These are phyloP conservation scores for Gymnopilus dilepis DNA, from an alignment of 768 basidiomycete genomes.

Conservation along the genomic window DNA sequence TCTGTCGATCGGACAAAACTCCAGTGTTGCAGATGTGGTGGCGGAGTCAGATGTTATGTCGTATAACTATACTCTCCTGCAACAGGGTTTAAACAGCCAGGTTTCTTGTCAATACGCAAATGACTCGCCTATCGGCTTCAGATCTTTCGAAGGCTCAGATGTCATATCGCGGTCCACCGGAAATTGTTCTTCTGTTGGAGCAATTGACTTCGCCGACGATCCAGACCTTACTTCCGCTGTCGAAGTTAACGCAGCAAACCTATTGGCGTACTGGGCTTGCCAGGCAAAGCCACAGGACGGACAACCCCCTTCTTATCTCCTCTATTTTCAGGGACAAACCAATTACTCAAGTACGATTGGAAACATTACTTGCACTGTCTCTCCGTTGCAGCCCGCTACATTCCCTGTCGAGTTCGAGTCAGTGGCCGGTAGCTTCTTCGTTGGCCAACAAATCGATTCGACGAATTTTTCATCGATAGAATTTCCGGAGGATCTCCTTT, in stretches of 20 bases:
- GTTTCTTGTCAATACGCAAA: background rate
- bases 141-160: background rate
- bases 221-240: too few species aligned
- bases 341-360: background rate
- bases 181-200: background rate
- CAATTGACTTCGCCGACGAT: background rate
- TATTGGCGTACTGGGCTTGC: background rate
- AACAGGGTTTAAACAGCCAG: background rate
- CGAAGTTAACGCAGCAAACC: too few species aligned
- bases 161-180: background rate
- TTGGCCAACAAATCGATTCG: background rate
- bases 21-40: too few species aligned
- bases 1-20: too few species aligned
- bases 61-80: background rate
- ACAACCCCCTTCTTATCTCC: background rate
- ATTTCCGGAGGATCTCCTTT: background rate
- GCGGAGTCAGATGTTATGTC: too few species aligned
- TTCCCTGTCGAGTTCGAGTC: background rate
- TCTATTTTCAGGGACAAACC: background rate
- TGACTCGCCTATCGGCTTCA: background rate
- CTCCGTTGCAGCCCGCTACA: background rate
- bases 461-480: background rate
- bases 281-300: background rate
- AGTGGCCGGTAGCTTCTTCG: background rate
- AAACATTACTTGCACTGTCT: background rate